Evolutionary conservation across 768 basidiomycete genomes (phyloP).

Genomic region (Leccinellum albellum): DNA sequence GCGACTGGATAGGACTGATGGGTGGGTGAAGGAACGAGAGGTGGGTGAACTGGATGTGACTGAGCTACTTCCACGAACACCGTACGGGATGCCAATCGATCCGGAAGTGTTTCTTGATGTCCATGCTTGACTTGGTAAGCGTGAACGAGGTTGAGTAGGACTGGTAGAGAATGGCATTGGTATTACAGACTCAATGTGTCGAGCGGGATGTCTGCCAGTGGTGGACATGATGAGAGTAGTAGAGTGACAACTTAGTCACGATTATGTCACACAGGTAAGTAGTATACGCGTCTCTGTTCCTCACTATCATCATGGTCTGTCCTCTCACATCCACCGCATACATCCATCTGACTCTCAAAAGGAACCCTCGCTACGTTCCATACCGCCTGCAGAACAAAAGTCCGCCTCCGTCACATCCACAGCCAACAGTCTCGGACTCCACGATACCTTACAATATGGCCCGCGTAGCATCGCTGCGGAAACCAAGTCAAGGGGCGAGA

Average conservation of each 20-base stretch:
- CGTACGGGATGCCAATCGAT: slow-evolving; percentile 37
- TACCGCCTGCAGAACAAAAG: slow-evolving; percentile 53
- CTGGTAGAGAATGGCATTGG: slow-evolving; percentile 51
- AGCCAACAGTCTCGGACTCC: slow-evolving; percentile 73
- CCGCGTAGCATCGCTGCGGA: slow-evolving; percentile 77
- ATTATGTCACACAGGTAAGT: slow-evolving; percentile 18
- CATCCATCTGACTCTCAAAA: slow-evolving; percentile 13
- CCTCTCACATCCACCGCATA: not conserved
- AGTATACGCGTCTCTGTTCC: slow-evolving; percentile 19
- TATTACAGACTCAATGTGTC: slow-evolving; percentile 63
- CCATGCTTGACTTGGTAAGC: slow-evolving; percentile 34
- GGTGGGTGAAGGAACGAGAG: slow-evolving; percentile 42
- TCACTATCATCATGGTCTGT: slow-evolving; percentile 20
- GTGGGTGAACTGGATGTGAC: slow-evolving; percentile 37
- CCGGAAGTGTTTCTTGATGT: slow-evolving; percentile 27
- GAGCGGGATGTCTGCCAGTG: slow-evolving; percentile 49
- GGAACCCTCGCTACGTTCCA: slow-evolving; percentile 57
- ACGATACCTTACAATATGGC: slow-evolving; percentile 86
- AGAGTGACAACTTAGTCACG: slow-evolving; percentile 29
- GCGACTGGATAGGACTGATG: slow-evolving; percentile 31
- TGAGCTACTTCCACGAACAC: slow-evolving; percentile 34
- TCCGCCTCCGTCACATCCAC: slow-evolving; percentile 65
- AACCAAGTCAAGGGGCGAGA: slow-evolving; percentile 52
- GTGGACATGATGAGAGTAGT: slow-evolving; percentile 36
- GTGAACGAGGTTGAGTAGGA: slow-evolving; percentile 38